Base-by-base conservation (phyloP, 805 yeast genomes). In the Blastobotrys attinorum region DNA sequence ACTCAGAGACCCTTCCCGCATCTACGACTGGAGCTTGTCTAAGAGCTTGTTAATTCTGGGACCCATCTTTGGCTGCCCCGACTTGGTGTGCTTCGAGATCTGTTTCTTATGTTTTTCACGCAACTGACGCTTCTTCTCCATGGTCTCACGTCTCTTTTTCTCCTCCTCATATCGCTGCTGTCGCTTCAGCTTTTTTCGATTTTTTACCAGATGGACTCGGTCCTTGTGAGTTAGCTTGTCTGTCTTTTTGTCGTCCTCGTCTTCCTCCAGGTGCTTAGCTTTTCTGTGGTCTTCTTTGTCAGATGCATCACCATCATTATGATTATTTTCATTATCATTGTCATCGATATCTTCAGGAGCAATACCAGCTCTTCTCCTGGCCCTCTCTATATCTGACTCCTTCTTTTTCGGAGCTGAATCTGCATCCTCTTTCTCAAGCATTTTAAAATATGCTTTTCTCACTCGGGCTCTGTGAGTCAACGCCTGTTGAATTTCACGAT, bases 21-120 rank as follows among this genome's bases (percentile, higher is more conserved):
- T 7, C 29, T 25, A 25, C 11, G 29, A 25, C 34, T 55, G 50
- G 48, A 89, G 84, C 61, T 87, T 85, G 43, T 83, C 92, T 39
- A 89, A 69, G 36, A 89, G 66, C 53, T 78, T 76, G 44, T 77
- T 81, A 46, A 89, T 85, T 62, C 94, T 76, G 13, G 96, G 94
- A 0, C 87, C 96, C 90, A 89, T 85, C 37, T 76, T 63, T 2
- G 97, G 97, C 61, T 89, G 97, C 0, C 97, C 97, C 3, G 67
- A 58, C 54, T 70, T 70, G 1, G 95, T 89, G 48, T 69, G 79
- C 46, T 72, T 69, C 6, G 70, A 64, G 41, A 80, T 52, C 18
- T 55, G 61, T 46, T 73, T 69, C 22, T 72, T 66, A 52, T 72
- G 73, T 27, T 54, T 65, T 58, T 67, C 73, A 54, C 73, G 64